A percentile compares a stretch with the other conserved stretches of the same genome.
Conservation (phyloP, 345 rosid genomes). For the Mangifera indica region DNA sequence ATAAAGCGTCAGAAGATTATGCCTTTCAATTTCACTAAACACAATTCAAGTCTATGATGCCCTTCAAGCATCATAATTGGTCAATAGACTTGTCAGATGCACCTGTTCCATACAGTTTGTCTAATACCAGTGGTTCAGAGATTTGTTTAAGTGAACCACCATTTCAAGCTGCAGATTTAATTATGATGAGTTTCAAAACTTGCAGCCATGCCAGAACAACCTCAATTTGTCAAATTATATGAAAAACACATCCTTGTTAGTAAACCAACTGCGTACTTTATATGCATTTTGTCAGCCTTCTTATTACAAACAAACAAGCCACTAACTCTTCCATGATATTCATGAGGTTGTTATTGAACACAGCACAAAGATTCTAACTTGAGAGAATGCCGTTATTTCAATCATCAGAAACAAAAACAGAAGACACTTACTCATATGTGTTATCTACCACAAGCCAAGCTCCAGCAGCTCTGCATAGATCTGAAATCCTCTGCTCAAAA, state of each 20-base stretch:
- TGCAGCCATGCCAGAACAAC: neutral
- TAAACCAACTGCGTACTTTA: neutral
- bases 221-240: neutral
- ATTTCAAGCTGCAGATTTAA: neutral
- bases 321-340: neutral
- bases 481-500: slow-evolving; percentile 73
- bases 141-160: neutral
- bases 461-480: slow-evolving; percentile 75
- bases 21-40: too few relatives aligned
- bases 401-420: slow-evolving; percentile 10
- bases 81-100: neutral
- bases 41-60: too few relatives aligned
- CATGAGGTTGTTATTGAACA: neutral
- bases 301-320: neutral
- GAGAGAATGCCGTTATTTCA: neutral
- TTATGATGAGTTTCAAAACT: neutral
- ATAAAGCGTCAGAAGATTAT: slow-evolving; percentile 4
- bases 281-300: neutral
- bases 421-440: slow-evolving; percentile 84
- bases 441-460: slow-evolving; percentile 97
- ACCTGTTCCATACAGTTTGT: neutral
- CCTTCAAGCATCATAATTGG: too few relatives aligned
- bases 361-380: neutral
- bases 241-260: neutral
- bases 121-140: neutral